A percentile compares a stretch with the other conserved stretches of the same genome.
These are phyloP conservation scores for Penicillium coprophilum DNA, from an alignment of 495 filamentous ascomycete genomes.

Conservation along the genomic window DNA sequence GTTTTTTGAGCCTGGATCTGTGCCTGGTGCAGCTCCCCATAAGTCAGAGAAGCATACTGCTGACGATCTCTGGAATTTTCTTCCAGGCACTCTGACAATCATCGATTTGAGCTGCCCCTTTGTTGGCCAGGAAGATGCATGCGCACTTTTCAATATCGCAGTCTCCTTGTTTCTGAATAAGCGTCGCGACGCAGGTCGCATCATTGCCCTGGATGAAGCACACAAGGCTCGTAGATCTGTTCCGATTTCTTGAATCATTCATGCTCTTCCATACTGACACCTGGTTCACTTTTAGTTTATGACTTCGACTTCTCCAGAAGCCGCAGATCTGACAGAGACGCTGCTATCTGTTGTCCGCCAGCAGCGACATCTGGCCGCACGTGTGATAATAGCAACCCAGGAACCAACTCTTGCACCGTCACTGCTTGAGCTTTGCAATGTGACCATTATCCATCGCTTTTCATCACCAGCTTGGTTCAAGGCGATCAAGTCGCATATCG, in stretches of 20 bases:
- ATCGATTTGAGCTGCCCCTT: conserved; percentile 75
- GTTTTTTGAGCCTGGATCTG: conserved; percentile 35
- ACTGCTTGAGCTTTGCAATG: conserved; percentile 69
- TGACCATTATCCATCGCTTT: conserved; percentile 75
- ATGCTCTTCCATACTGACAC: neutral
- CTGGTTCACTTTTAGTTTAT: conserved; percentile 41
- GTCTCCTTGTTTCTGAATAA: conserved; percentile 60
- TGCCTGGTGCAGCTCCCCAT: conserved; percentile 5
- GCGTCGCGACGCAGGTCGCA: conserved; percentile 35
- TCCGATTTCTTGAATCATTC: no score
- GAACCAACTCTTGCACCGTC: conserved; percentile 72
- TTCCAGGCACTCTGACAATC: conserved; percentile 64
- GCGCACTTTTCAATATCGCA: conserved; percentile 67
- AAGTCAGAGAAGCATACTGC: neutral
- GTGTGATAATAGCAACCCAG: conserved; percentile 73
- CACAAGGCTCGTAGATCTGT: conserved; percentile 46
- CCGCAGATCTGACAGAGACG: conserved; percentile 57
- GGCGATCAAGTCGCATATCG: conserved; percentile 62
- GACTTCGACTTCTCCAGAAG: conserved; percentile 38
- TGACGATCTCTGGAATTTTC: neutral
- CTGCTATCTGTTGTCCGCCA: conserved; percentile 64
- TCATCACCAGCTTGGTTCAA: conserved; percentile 67
- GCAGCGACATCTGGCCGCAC: conserved; percentile 66
- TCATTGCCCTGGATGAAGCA: conserved; percentile 61
- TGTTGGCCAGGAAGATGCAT: conserved; percentile 63